A percentile compares a stretch with the other conserved stretches of the same genome.
Evolutionary conservation across 192 early-diverging fungal species (phyloP).

Genomic region (Irineochytrium annulatum): DNA sequence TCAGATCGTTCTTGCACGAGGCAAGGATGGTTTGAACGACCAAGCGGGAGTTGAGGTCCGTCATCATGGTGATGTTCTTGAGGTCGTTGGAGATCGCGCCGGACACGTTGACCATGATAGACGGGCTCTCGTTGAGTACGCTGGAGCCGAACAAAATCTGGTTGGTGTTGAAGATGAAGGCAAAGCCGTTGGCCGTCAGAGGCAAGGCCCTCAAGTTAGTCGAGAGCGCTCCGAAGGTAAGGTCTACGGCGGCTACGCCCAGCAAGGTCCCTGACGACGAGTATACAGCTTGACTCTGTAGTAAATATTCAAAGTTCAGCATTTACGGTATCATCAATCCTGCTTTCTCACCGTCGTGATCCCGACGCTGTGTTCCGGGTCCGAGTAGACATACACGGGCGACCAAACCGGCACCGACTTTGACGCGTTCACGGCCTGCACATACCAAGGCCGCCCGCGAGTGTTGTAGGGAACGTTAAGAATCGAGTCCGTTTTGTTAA

Average conservation of each 20-base stretch:
- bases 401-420: neutral
- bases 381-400: neutral
- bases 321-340: neutral
- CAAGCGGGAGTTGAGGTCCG: too few species aligned
- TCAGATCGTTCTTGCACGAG: too few species aligned
- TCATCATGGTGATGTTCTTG: too few species aligned
- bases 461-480: too few species aligned
- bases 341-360: too few species aligned
- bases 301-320: neutral
- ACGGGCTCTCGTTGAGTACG: neutral
- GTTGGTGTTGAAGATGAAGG: constrained; percentile 2
- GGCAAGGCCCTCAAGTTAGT: neutral
- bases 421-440: neutral
- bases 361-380: too few species aligned
- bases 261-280: neutral
- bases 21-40: too few species aligned
- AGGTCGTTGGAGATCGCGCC: neutral
- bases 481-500: too few species aligned
- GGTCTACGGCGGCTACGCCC: neutral
- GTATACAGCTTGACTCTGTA: neutral
- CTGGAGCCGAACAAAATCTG: constrained; percentile 8
- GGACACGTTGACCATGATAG: neutral
- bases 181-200: constrained; percentile 4
- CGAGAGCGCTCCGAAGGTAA: neutral
- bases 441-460: too few species aligned